These are phyloP conservation scores for Trichoderma koningiopsis DNA, from an alignment of 2,329 filamentous ascomycete genomes.

Conservation along the genomic window DNA sequence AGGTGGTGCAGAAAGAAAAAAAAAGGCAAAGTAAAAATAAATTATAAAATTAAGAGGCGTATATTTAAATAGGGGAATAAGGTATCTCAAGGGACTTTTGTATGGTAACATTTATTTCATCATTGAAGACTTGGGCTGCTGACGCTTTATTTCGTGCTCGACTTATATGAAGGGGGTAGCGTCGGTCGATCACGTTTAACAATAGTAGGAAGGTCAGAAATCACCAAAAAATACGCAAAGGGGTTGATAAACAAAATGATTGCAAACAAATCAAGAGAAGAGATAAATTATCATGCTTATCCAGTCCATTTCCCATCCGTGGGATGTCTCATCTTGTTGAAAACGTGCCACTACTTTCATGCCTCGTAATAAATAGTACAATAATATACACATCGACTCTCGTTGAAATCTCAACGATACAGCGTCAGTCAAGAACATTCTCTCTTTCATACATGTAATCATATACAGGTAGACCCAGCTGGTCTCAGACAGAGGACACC, in stretches of 20 bases:
- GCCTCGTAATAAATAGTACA: constrained; percentile 17
- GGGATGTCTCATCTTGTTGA: not conserved
- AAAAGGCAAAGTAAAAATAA: too few relatives aligned
- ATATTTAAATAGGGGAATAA: too few relatives aligned
- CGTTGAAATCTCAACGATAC: not conserved
- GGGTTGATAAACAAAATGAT: not conserved
- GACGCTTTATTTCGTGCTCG: not conserved
- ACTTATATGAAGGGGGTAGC: not conserved
- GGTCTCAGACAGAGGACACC: not conserved
- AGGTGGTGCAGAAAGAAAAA: not conserved
- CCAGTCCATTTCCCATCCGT: not conserved
- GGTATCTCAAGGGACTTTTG: too few relatives aligned
- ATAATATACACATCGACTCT: not conserved
- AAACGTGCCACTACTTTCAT: not conserved
- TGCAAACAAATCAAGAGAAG: not conserved
- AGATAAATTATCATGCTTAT: not conserved
- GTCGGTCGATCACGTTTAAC: too few relatives aligned
- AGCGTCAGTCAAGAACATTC: not conserved
- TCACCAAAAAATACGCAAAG: not conserved
- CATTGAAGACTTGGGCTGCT: not conserved
- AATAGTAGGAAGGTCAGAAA: too few relatives aligned
- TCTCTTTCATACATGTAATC: not conserved
- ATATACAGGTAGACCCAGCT: not conserved
- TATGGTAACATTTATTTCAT: too few relatives aligned
- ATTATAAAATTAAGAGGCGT: too few relatives aligned